phyloP scores from a whole-genome alignment of 306 rosid species.

The Cucurbita maxima region DNA sequence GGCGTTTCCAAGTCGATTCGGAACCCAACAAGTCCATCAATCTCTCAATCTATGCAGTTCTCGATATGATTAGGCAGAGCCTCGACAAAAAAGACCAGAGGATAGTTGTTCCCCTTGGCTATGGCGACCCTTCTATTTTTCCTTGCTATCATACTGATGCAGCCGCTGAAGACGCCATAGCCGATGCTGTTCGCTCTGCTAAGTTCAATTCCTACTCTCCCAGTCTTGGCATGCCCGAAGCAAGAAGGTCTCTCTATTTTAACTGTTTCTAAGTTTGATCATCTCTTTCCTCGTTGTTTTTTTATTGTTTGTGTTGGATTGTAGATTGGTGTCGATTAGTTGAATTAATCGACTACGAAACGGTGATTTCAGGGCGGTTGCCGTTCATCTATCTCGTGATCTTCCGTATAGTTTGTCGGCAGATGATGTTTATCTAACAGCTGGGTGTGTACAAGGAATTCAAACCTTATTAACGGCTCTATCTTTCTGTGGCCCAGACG shows the following conservation, averaged over 20 bases:
- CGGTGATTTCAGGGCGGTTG: conserved; percentile 7
- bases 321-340: not conserved
- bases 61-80: conserved; percentile 12
- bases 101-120: conserved; percentile 19
- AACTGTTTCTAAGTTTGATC: not conserved
- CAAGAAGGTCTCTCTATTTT: conserved; percentile 26
- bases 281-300: not conserved
- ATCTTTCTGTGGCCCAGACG: conserved; percentile 29
- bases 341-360: not conserved
- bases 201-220: conserved; percentile 41
- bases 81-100: conserved; percentile 15
- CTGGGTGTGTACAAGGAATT: conserved; percentile 56
- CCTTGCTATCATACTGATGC: conserved; percentile 17
- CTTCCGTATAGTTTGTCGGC: not conserved
- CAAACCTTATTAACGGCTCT: conserved; percentile 32
- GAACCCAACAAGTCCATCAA: not conserved
- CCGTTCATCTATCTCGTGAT: conserved; percentile 9
- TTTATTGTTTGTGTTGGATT: not conserved
- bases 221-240: conserved; percentile 25
- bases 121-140: conserved; percentile 36
- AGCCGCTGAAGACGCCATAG: conserved; percentile 22
- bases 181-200: conserved; percentile 22
- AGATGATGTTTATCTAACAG: conserved; percentile 28
- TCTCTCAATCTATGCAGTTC: conserved; percentile 17
- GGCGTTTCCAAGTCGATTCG: not conserved